phyloP scores from a whole-genome alignment of 2,329 filamentous ascomycete species.

The Myriosclerotinia duriaeana region DNA sequence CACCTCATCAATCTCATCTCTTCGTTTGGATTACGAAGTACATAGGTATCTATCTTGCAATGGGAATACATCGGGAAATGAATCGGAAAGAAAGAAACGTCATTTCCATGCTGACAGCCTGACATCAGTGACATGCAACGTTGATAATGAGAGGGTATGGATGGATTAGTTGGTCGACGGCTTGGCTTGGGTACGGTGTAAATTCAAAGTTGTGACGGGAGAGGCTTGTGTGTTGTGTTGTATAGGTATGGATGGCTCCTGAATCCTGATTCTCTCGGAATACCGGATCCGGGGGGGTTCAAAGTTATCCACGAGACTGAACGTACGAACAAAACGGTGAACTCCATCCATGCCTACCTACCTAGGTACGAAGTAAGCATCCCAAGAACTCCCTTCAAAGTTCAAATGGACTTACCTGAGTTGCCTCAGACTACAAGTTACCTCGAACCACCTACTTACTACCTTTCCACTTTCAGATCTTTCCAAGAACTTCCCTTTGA shows the following conservation, averaged over 20 bases:
- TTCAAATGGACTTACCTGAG: too few species aligned
- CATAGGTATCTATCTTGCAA: background rate
- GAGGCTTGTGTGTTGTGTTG: background rate
- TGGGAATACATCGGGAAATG: too few species aligned
- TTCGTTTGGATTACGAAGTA: background rate
- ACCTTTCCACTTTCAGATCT: too few species aligned
- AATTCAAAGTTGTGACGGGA: background rate
- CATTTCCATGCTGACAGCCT: background rate
- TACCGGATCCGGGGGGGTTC: background rate
- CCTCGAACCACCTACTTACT: too few species aligned
- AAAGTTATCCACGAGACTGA: background rate
- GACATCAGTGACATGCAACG: background rate
- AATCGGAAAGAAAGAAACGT: background rate
- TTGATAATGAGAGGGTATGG: background rate
- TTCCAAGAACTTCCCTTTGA: too few species aligned
- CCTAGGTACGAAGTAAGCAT: background rate
- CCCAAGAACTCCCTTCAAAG: background rate
- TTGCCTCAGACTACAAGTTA: too few species aligned
- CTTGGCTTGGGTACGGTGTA: too few species aligned
- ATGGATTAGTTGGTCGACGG: background rate
- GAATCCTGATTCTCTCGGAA: too few species aligned
- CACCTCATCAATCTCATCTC: too few species aligned
- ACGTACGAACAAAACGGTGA: background rate
- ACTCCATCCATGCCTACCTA: background rate
- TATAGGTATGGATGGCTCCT: too few species aligned